Conservation (phyloP, 345 rosid species). For the Linum trigynum region DNA sequence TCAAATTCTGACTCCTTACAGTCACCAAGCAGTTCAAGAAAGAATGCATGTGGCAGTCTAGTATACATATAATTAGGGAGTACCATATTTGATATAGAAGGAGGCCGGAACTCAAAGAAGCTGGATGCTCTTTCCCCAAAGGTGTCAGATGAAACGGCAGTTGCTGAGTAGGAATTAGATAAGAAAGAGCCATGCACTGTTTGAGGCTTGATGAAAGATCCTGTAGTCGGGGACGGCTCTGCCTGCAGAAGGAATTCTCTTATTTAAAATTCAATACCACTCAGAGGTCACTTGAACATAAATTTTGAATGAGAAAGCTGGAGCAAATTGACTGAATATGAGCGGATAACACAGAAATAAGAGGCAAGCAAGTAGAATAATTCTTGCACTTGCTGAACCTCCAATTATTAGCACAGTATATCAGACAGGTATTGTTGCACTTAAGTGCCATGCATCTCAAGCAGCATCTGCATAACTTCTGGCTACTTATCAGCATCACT, state of each 20-base stretch:
- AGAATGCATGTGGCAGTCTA: too few species aligned
- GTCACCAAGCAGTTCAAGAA: too few species aligned
- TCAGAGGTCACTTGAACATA: background rate
- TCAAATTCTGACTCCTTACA: too few species aligned
- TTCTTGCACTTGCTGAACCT: constrained; percentile 4
- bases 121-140: constrained; percentile 40
- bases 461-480: constrained; percentile 7
- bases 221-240: constrained; percentile 96
- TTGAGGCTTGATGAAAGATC: constrained; percentile 65
- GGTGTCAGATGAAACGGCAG: constrained; percentile 30
- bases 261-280: background rate
- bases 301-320: background rate
- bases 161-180: constrained; percentile 32
- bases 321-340: constrained; percentile 5
- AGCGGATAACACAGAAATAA: background rate
- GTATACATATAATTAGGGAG: constrained; percentile 1
- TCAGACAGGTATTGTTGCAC: constrained; percentile 3
- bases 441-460: background rate
- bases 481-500: constrained; percentile 12
- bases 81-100: constrained; percentile 64
- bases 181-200: constrained; percentile 28
- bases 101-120: constrained; percentile 75
- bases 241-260: constrained; percentile 35
- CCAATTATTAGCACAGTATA: constrained; percentile 4
- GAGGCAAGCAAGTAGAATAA: constrained; percentile 13